These are phyloP conservation scores for Pseudocercospora ulei DNA, from an alignment of 2,329 filamentous ascomycete species.

Conservation along the genomic window DNA sequence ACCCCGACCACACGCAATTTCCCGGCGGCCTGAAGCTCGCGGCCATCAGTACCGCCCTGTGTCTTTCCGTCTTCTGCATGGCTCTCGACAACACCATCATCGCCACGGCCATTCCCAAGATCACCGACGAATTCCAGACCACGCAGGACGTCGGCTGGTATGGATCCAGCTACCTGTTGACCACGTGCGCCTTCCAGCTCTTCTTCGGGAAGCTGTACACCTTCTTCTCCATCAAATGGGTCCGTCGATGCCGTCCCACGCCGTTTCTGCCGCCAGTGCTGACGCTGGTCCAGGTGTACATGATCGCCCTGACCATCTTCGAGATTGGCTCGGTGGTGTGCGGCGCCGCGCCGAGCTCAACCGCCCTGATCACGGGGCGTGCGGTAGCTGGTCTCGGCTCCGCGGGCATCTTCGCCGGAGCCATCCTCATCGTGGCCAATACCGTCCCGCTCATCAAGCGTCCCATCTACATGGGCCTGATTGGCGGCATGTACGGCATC, in stretches of 20 bases:
- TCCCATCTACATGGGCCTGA: constrained; percentile 43
- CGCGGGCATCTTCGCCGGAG: constrained; percentile 45
- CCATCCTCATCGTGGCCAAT: constrained; percentile 41
- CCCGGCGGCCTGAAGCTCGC: constrained; percentile 31
- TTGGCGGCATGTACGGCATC: constrained; percentile 44
- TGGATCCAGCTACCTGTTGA: constrained; percentile 40
- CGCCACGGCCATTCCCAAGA: constrained; percentile 42
- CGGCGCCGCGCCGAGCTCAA: constrained; percentile 44
- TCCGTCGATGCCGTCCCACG: too few species aligned
- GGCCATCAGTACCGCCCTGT: constrained; percentile 34
- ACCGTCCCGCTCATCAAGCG: constrained; percentile 41
- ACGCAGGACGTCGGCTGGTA: constrained; percentile 43
- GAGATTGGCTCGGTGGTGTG: constrained; percentile 47
- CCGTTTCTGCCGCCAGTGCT: too few species aligned
- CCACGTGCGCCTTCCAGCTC: constrained; percentile 38
- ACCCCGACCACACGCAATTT: constrained; percentile 31
- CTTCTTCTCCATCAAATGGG: constrained; percentile 42
- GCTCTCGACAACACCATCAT: constrained; percentile 43
- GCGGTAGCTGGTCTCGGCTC: constrained; percentile 45
- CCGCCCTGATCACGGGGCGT: constrained; percentile 45
- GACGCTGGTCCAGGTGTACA: too few species aligned
- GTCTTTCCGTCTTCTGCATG: constrained; percentile 34
- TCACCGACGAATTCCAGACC: constrained; percentile 42
- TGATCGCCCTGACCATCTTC: constrained; percentile 43
- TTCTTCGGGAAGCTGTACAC: constrained; percentile 43